Evolutionary conservation across 352 stramenopile genomes (phyloP), one percentile per base, ranked within the genome.

Genomic region (Globisporangium nunn): DNA sequence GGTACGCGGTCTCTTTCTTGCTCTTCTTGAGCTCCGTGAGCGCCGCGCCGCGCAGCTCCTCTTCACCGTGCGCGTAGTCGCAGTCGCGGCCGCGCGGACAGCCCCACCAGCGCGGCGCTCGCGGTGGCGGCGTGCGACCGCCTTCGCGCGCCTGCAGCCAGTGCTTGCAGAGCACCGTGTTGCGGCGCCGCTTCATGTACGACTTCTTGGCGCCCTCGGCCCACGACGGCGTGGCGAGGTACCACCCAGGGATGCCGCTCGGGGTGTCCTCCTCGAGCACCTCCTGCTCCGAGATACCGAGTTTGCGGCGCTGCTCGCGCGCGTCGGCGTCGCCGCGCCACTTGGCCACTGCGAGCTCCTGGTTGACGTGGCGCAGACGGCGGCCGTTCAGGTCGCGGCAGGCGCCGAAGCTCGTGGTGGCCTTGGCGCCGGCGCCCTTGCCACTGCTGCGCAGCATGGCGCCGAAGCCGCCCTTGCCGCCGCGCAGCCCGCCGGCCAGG

Each of bases 331-430:
- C 79, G 46, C 91, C 66, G 15, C 62, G 70, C 85, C 82, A 95
- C 67, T 95, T 93, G 48, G 78, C 67, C 69, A 93, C 81, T 1
- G 79, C 79, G 58, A 95, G 81, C 63, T 95, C 83, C 52, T 95
- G 83, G 64, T 93, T 95, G 63, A 95, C 85, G 50, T 95, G 85
- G 7, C 85, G 82, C 54, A 93, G 66, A 0, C 85, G 78, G 15
- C 85, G 79, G 23, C 85, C 85, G 53, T 91, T 78, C 37, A 93
- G 66, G 35, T 93, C 83, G 55, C 83, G 79, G 52, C 83, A 93
- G 18, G 85, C 81, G 31, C 85, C 82, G 59, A 91, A 92, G 66
- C 78, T 79, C 18, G 79, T 90, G 43, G 83, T 92, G 6, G 74
- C 66, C 58, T 87, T 90, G 43, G 73, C 70, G 0, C 81, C 75